A percentile compares a stretch with the other conserved stretches of the same genome.
Conservation (phyloP, 768 basidiomycete genomes). For the Boletellus ananas region DNA sequence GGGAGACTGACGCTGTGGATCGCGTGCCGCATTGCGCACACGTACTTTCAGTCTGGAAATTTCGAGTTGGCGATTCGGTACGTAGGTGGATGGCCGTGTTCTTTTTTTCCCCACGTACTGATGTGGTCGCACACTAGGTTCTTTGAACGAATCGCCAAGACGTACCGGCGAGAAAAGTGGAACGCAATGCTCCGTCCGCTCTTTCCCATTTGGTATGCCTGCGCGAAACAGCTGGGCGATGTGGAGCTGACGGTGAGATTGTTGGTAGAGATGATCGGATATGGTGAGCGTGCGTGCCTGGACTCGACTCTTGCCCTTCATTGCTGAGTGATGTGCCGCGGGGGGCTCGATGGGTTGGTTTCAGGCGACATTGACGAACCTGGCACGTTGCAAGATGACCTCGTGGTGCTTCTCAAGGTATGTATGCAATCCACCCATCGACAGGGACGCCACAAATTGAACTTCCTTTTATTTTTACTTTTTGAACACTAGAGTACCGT, state of each 20-base stretch:
- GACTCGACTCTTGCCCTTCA: neutral
- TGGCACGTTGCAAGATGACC: slow-evolving; percentile 58
- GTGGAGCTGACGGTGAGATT: slow-evolving; percentile 72
- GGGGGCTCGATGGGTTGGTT: slow-evolving; percentile 21
- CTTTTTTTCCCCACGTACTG: neutral
- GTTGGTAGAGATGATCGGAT: slow-evolving; percentile 79
- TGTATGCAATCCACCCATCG: slow-evolving; percentile 3
- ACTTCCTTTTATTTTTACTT: neutral
- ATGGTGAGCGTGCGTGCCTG: slow-evolving; percentile 52
- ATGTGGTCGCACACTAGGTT: slow-evolving; percentile 43
- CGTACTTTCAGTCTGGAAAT: slow-evolving; percentile 76
- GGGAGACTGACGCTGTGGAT: slow-evolving; percentile 85
- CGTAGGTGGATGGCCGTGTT: neutral
- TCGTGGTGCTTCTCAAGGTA: slow-evolving; percentile 72
- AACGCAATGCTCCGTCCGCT: slow-evolving; percentile 67
- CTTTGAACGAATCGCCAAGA: slow-evolving; percentile 88
- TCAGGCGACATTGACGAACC: slow-evolving; percentile 43
- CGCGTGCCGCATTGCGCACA: slow-evolving; percentile 84
- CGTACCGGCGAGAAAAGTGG: slow-evolving; percentile 87
- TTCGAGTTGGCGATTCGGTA: slow-evolving; percentile 87
- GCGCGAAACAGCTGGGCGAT: slow-evolving; percentile 73
- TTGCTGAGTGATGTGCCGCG: too few relatives aligned
- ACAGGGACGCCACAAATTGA: neutral
- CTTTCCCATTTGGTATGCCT: slow-evolving; percentile 76
- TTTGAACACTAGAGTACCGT: slow-evolving; percentile 57